Conservation (phyloP, 148 eudicot species). For the Polygonum maritimum region DNA sequence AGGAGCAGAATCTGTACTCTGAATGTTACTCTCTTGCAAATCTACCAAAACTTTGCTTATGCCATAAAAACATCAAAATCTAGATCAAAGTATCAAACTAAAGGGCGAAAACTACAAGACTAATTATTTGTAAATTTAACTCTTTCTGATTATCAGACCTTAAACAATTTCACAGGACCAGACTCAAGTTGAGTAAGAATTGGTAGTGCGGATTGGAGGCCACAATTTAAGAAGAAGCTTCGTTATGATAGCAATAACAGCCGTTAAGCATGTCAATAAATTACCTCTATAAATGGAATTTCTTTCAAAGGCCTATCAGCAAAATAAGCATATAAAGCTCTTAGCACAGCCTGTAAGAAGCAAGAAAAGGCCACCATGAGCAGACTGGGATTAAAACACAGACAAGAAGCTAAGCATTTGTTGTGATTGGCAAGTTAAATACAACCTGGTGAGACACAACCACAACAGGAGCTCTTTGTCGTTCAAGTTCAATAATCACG, state of each 20-base stretch:
- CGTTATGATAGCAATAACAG: not conserved
- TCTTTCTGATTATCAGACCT: not conserved
- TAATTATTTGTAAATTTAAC: not conserved
- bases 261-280: not conserved
- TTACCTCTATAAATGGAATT: constrained; percentile 95
- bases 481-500: constrained; percentile 97
- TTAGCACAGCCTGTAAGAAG: constrained; percentile 60
- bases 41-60: not conserved
- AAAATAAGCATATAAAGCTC: constrained; percentile 97
- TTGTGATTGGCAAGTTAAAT: not conserved
- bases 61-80: not conserved
- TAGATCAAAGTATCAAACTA: not conserved
- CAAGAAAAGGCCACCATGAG: constrained; percentile 5
- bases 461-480: constrained; percentile 98
- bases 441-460: constrained; percentile 91
- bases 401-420: not conserved
- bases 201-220: not conserved
- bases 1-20: no score
- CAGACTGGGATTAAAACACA: not conserved
- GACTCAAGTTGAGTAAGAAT: not conserved
- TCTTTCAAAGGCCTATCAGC: constrained; percentile 96
- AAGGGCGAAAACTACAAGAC: not conserved
- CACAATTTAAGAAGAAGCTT: not conserved
- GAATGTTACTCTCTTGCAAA: not conserved
- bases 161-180: not conserved